A percentile compares a stretch with the other conserved stretches of the same genome.
Conservation (phyloP, 225 moss, liverwort and hornwort species). For the Pleurozium schreberi region DNA sequence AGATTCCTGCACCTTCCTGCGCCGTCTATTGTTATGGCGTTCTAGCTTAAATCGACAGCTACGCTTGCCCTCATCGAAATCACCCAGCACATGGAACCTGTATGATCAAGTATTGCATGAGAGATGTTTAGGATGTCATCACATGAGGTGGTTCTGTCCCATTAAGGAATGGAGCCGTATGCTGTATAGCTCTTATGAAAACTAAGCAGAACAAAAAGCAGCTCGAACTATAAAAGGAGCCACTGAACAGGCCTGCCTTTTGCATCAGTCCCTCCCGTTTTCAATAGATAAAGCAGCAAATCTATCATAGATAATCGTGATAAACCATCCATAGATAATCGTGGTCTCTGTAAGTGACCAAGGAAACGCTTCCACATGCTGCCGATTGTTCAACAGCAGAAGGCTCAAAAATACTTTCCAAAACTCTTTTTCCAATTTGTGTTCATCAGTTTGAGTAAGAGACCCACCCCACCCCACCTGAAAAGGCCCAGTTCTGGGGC, state of each 20-base stretch:
- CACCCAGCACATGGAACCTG: slow-evolving; percentile 84
- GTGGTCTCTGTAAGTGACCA: not conserved
- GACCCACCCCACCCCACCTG: not conserved
- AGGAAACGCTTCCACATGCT: not conserved
- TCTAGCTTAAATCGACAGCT: slow-evolving; percentile 92
- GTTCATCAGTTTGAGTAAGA: not conserved
- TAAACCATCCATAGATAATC: not conserved
- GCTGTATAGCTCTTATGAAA: not conserved
- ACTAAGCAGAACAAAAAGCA: not conserved
- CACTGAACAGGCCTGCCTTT: not conserved
- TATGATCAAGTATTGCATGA: not conserved
- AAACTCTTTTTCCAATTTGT: not conserved
- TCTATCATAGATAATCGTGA: not conserved
- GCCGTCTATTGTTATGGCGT: slow-evolving; percentile 90
- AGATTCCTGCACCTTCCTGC: slow-evolving; percentile 63
- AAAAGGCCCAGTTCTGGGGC: not conserved
- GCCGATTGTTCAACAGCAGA: not conserved
- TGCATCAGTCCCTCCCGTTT: not conserved
- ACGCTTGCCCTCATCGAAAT: slow-evolving; percentile 94
- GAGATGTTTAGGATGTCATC: not conserved
- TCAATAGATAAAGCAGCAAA: not conserved
- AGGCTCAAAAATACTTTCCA: not conserved
- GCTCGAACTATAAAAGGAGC: not conserved
- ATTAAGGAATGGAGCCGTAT: not conserved
- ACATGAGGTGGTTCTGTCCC: not conserved